phyloP scores from a whole-genome alignment of 805 yeast genomes.

The Pichia thaimueangensis region DNA sequence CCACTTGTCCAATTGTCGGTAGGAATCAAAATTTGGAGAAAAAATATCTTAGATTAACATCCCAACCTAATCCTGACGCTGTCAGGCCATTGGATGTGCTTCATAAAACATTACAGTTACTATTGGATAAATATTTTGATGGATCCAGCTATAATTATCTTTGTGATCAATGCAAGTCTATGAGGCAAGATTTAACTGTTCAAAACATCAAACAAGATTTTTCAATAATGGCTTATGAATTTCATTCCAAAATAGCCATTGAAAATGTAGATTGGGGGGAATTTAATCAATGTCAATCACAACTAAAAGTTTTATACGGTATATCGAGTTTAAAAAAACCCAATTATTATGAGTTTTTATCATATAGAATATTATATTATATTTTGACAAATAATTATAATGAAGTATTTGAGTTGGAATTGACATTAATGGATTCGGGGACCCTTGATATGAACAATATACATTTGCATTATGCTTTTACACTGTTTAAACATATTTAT shows the following conservation, averaged over 20 bases:
- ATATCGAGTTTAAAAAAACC: constrained; percentile 22
- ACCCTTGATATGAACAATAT: constrained; percentile 12
- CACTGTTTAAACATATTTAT: constrained; percentile 29
- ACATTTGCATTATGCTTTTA: constrained; percentile 30
- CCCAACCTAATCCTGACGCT: constrained; percentile 79
- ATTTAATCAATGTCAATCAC: constrained; percentile 90
- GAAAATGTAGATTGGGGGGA: constrained; percentile 85
- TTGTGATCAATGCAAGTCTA: constrained; percentile 85
- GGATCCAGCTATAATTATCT: constrained; percentile 64
- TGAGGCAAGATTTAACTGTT: constrained; percentile 89
- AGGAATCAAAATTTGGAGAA: constrained; percentile 63
- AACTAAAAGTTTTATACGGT: constrained; percentile 58
- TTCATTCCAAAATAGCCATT: constrained; percentile 82
- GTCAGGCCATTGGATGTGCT: constrained; percentile 72
- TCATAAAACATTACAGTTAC: constrained; percentile 46
- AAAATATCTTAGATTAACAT: constrained; percentile 74
- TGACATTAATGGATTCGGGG: constrained; percentile 16
- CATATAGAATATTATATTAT: constrained; percentile 69
- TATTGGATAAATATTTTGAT: constrained; percentile 46
- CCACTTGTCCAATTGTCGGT: constrained; percentile 44
- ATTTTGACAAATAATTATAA: constrained; percentile 62
- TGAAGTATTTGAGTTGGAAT: constrained; percentile 43
- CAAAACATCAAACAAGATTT: constrained; percentile 78
- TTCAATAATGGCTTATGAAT: constrained; percentile 73
- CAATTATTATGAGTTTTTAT: constrained; percentile 54